Conservation (phyloP, 179 eudicot species). For the Silene vulgaris region DNA sequence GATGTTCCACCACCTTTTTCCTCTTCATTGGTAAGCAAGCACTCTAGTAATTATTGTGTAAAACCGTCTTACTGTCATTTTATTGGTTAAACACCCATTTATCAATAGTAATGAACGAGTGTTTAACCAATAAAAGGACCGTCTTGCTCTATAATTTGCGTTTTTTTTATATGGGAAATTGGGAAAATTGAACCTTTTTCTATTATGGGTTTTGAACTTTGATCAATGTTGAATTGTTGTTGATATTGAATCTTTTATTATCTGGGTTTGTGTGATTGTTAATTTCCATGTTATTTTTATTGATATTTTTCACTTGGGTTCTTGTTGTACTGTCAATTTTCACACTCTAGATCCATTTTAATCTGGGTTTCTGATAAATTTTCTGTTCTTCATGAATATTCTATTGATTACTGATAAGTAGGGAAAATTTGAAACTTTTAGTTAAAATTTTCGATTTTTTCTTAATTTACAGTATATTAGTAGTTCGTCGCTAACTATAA, state of each 20-base stretch:
- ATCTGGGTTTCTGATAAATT: constrained; percentile 9
- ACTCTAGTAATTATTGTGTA: not conserved
- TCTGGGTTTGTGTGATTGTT: constrained; percentile 7
- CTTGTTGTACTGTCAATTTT: constrained; percentile 21
- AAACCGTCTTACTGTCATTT: not conserved
- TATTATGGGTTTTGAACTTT: not conserved
- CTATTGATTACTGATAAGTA: not conserved
- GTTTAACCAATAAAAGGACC: too few relatives aligned
- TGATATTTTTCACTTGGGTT: constrained; percentile 1
- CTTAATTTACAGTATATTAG: too few relatives aligned
- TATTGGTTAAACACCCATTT: not conserved
- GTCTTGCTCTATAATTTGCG: not conserved
- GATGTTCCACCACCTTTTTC: not conserved
- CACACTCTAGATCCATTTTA: constrained; percentile 25
- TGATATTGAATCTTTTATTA: not conserved
- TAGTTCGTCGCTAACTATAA: too few relatives aligned
- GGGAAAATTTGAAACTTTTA: too few relatives aligned
- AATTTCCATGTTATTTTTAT: constrained; percentile 7
- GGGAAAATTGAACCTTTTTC: not conserved
- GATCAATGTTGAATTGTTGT: constrained; percentile 8
- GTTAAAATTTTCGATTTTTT: too few relatives aligned
- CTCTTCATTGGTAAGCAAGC: constrained; percentile 24
- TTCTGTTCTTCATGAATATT: not conserved
- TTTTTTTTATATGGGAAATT: not conserved
- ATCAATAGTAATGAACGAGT: too few relatives aligned